Percentiles rank a stretch among this genome's conserved stretches.
Conservation (phyloP, 805 yeast species). For the Wilhelminamyces savonicus region DNA sequence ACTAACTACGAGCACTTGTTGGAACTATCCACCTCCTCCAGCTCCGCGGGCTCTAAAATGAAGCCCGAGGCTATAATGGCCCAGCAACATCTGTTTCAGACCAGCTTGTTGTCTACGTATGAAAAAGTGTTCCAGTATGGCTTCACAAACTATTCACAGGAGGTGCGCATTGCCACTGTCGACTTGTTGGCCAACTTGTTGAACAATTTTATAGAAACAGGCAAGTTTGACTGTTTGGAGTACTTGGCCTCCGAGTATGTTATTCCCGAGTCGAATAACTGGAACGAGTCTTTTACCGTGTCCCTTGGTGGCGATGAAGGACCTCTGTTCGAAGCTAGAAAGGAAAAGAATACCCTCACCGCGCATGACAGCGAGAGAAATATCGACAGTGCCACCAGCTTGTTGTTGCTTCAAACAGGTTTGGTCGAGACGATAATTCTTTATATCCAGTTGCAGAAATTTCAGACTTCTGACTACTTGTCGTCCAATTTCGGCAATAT, state of each 20-base stretch:
- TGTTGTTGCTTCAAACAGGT: constrained; percentile 22
- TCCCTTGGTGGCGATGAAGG: constrained; percentile 16
- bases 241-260: constrained; percentile 26
- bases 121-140: constrained; percentile 25
- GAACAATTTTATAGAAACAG: constrained; percentile 32
- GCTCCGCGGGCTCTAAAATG: constrained; percentile 32
- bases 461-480: constrained; percentile 32
- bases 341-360: constrained; percentile 13
- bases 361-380: constrained; percentile 22
- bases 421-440: constrained; percentile 26
- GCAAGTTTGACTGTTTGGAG: constrained; percentile 28
- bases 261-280: constrained; percentile 23
- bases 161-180: constrained; percentile 30
- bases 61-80: constrained; percentile 37
- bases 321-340: constrained; percentile 8
- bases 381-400: constrained; percentile 13
- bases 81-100: constrained; percentile 34
- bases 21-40: constrained; percentile 25
- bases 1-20: constrained; percentile 33
- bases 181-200: constrained; percentile 30
- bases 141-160: constrained; percentile 25
- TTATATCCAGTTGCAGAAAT: constrained; percentile 34
- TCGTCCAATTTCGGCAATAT: constrained; percentile 19
- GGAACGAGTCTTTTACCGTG: constrained; percentile 18
- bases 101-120: constrained; percentile 17